Evolutionary conservation across 352 stramenopile genomes (phyloP).

Genomic region (Aphanomyces stellatus): DNA sequence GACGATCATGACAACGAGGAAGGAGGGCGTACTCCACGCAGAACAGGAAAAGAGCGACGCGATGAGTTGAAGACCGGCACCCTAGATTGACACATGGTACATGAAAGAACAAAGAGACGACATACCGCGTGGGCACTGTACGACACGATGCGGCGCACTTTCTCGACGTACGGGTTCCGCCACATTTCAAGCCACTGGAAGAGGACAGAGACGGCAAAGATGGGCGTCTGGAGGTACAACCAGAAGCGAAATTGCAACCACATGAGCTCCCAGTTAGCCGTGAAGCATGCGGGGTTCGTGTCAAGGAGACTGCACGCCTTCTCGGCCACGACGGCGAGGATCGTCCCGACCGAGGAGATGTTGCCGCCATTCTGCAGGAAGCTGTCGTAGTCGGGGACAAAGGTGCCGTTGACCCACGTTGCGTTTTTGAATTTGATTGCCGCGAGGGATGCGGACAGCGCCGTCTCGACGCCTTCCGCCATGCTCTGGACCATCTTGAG

Average conservation of each 20-base stretch:
- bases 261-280: slow-evolving; percentile 73
- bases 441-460: neutral
- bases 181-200: slow-evolving; percentile 78
- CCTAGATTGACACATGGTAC: slow-evolving; percentile 27
- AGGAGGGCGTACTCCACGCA: slow-evolving; percentile 60
- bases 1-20: neutral
- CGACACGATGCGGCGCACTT: slow-evolving; percentile 55
- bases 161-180: slow-evolving; percentile 52
- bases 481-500: too few species aligned
- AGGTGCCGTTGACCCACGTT: slow-evolving; percentile 14
- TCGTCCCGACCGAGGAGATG: neutral
- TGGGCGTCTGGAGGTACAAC: slow-evolving; percentile 62
- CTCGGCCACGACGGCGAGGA: neutral
- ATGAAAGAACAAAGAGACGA: neutral
- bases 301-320: slow-evolving; percentile 51
- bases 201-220: slow-evolving; percentile 56
- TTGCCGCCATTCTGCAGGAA: slow-evolving; percentile 1
- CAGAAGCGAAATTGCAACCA: slow-evolving; percentile 74
- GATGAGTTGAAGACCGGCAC: slow-evolving; percentile 69
- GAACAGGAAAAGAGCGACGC: slow-evolving; percentile 72
- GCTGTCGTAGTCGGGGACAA: neutral
- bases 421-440: slow-evolving; percentile 9
- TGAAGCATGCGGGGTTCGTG: slow-evolving; percentile 50
- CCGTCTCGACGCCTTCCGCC: neutral
- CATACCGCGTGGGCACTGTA: slow-evolving; percentile 22